Base-by-base conservation (phyloP, 1,139 yeast species). In the Blastobotrys malaysiensis region DNA sequence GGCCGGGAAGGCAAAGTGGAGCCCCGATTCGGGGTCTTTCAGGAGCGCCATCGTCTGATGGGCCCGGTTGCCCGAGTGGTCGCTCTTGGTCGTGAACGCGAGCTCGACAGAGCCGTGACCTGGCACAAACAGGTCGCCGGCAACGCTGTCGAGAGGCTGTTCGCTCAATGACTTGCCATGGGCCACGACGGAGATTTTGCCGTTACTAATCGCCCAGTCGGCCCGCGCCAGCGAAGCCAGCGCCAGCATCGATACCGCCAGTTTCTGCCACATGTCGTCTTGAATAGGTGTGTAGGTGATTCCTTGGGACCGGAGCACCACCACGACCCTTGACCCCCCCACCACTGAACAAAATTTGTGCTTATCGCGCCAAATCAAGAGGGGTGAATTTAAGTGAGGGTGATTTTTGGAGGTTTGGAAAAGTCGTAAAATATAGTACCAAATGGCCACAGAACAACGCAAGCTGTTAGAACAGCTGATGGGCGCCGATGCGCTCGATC, bases 391-490 rank as follows among this genome's bases (percentile, higher is more conserved):
- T n/a, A n/a, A n/a, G n/a, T n/a, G n/a, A n/a, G n/a, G n/a, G n/a
- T n/a, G n/a, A n/a, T n/a, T n/a, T n/a, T n/a, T n/a, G n/a, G n/a
- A n/a, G n/a, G n/a, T n/a, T n/a, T n/a, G n/a, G n/a, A n/a, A n/a
- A n/a, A n/a, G n/a, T n/a, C n/a, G n/a, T n/a, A 45, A 9, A 45
- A 45, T 45, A 19, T 11, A 45, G 13, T 19, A 11, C 9, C 16
- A 22, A 14, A 49, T 31, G 47, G 48, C 49, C 4, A 22, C 36
- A 58, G 93, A 86, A 65, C 97, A 90, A 69, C 72, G 95, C 55
- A 80, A 81, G 71, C 79, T 82, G 57, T 73, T 90, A 45, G 95
- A 87, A 68, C 91, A 86, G 75, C 77, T 90, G 22, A 86, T 90
- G 93, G 97, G 96, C 26, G 63, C 63, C 59, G 81, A 62, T 62